phyloP scores from a whole-genome alignment of 495 filamentous ascomycete genomes.

The Cetradonia linearis region DNA sequence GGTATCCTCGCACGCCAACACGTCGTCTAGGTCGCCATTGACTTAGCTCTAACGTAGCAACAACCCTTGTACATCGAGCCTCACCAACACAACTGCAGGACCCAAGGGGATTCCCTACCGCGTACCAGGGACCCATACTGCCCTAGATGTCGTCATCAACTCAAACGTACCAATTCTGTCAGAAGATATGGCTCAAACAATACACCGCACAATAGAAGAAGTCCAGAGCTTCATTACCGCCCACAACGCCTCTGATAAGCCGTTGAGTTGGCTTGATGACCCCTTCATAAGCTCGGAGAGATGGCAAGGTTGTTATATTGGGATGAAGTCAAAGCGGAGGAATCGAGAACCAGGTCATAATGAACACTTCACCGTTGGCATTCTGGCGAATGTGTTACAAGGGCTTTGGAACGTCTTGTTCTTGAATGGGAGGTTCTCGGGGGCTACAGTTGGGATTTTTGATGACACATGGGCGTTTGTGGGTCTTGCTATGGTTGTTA shows the following conservation, averaged over 20 bases:
- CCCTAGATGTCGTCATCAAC: background rate
- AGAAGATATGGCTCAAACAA: conserved; percentile 1
- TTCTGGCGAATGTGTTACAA: background rate
- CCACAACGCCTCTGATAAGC: background rate
- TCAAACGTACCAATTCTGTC: background rate
- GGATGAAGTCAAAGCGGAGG: background rate
- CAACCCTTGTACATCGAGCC: background rate
- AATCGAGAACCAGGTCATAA: background rate
- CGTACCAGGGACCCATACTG: background rate
- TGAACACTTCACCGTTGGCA: background rate
- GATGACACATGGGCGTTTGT: background rate
- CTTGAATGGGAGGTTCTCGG: background rate
- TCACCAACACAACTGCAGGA: background rate
- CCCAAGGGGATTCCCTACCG: background rate
- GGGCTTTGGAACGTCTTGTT: background rate
- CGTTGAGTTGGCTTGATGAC: background rate
- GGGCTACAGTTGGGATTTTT: background rate
- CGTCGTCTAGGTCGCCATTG: background rate
- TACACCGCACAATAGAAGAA: background rate
- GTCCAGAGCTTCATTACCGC: background rate
- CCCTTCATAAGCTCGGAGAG: background rate
- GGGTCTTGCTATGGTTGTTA: background rate
- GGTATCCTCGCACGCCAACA: background rate
- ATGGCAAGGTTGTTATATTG: background rate
- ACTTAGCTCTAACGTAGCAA: too few relatives aligned